Evolutionary conservation across 2,329 filamentous ascomycete genomes (phyloP), one percentile per base, ranked within the genome.

Genomic region (Ceratocystis variospora): DNA sequence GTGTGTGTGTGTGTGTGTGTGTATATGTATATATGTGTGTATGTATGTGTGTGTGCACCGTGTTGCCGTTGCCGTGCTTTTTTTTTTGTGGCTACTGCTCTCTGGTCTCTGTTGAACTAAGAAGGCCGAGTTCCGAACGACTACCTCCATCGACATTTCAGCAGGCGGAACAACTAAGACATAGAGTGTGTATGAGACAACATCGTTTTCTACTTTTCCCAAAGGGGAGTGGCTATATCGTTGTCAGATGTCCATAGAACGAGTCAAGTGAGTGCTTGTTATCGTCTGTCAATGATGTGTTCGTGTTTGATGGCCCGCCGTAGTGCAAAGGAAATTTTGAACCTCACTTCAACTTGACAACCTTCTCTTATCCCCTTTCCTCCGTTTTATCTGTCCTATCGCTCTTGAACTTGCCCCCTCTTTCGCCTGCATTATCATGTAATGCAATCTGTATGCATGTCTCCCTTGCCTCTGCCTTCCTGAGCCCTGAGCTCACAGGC

Each of bases 401-500:
- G 37, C 37, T 10, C 46, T 19, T 50, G 46, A 19, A 10, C 46
- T 50, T 50, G n/a, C 12, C 46, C 17, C 46, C 46, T 50, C 17
- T 22, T 25, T 50, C 22, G 46, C 46, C 46, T 25, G 46, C 46
- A 12, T 50, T 50, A 50, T 50, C 46, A 50, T 50, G 46, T 8
- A 25, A 50, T 50, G 46, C 46, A 50, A 50, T 50, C 46, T 50
- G n/a, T 50, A 28, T 57, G 53, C 53, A 57, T 57, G 53, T 57
- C 53, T 57, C 53, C 19, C 22, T 57, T 57, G 15, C 25, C 31
- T 31, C 37, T 41, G 37, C 37, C 37, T 57, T 57, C 12, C 53
- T 57, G 22, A 57, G 53, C 53, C 53, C 53, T 57, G 53, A 57
- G 53, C 33, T 28, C 12, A 33, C 53, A 28, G 53, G 25, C 25